These are phyloP conservation scores for Collybiopsis confluens DNA, from an alignment of 768 basidiomycete species.

Conservation along the genomic window DNA sequence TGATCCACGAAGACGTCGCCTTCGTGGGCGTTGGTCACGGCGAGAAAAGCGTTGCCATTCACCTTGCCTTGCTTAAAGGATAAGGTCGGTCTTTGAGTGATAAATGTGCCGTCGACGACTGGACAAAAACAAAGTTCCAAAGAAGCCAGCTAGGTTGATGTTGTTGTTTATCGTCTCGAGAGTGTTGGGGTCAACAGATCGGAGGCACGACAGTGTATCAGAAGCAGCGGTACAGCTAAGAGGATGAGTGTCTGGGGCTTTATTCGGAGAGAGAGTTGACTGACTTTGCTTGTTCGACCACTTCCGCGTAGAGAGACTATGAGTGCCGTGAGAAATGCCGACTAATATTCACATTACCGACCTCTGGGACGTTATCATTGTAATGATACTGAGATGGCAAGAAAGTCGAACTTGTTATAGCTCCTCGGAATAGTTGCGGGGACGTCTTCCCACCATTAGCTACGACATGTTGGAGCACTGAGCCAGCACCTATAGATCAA, in stretches of 20 bases:
- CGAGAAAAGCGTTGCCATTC: constrained; percentile 26
- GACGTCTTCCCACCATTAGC: constrained; percentile 27
- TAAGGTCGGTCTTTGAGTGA: constrained; percentile 26
- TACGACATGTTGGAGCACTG: constrained; percentile 28
- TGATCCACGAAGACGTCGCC: constrained; percentile 24
- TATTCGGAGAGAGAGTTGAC: neutral
- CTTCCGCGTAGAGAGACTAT: constrained; percentile 18
- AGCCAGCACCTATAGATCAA: constrained; percentile 24
- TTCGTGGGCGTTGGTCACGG: constrained; percentile 26
- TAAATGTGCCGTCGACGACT: constrained; percentile 32
- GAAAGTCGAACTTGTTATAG: constrained; percentile 30
- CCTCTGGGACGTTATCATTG: constrained; percentile 26
- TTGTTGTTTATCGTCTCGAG: constrained; percentile 23
- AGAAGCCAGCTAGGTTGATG: constrained; percentile 22
- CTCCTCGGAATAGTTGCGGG: constrained; percentile 26
- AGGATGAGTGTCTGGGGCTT: neutral
- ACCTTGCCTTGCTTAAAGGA: constrained; percentile 21
- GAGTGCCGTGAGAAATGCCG: no score
- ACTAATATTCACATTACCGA: constrained; percentile 8
- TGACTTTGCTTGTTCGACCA: constrained; percentile 17
- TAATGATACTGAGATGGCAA: constrained; percentile 30
- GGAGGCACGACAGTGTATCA: constrained; percentile 15
- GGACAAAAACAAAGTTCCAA: constrained; percentile 27
- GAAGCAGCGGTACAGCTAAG: constrained; percentile 17
- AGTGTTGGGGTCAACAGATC: constrained; percentile 13